Base-by-base conservation (phyloP, 305 asterid species). In the Rubia peregrina region DNA sequence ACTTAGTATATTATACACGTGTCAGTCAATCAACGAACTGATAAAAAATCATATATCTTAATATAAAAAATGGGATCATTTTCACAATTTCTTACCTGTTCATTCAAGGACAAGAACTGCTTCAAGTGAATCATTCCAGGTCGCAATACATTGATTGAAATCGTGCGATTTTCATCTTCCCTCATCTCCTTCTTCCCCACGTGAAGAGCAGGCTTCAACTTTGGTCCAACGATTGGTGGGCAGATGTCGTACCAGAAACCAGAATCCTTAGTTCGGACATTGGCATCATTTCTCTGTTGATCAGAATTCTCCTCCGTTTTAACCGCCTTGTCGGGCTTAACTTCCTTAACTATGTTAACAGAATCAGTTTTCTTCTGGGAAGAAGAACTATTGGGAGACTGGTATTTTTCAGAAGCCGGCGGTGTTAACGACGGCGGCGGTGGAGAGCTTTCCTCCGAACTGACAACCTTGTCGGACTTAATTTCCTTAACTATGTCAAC, bases 81-180 rank as follows among this genome's bases (percentile, higher is more conserved):
- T 36, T 36, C 61, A 67, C 46, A 62, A 44, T 63, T 36, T 36
- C 61, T 64, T 71, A 91, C 96, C 95, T 91, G 97, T 70, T 89
- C 92, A 49, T 1, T 9, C 43, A 82, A 56, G 72, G 89, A 71
- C 59, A 91, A 71, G 79, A 81, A 80, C 66, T 84, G 77, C 86
- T 74, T 89, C 43, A 90, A 71, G 74, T 79, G 92, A 76, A 91
- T 76, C 96, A 91, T 86, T 78, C 97, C 97, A 63, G 90, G 81
- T 84, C 88, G 79, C 72, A 83, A 43, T 61, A 59, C 61, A 70
- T 64, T 33, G 48, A 84, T 83, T 59, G 60, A 80, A 57, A 75
- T 64, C 83, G 6, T 85, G 61, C 73, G 80, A 76, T 84, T 85
- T 53, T 16, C 64, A 71, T 80, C 87, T 59, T 74, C 74, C 83